Conservation (phyloP, 768 basidiomycete species). For the Russula olivacea region DNA sequence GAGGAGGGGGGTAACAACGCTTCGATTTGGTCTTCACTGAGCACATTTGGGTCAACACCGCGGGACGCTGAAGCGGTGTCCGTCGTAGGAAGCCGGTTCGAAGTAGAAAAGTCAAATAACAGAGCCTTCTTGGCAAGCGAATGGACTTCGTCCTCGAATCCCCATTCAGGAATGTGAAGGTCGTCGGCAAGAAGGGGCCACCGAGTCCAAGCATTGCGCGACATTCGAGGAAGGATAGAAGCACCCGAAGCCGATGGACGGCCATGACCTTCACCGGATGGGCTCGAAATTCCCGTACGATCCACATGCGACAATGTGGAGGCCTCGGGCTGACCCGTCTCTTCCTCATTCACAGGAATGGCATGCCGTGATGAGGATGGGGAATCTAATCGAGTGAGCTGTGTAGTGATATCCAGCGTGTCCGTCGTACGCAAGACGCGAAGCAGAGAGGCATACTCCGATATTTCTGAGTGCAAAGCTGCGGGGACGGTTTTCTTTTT, state of each 20-base stretch:
- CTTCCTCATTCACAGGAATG: slow-evolving; percentile 3
- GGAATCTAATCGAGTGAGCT: slow-evolving; percentile 34
- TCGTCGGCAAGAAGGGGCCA: slow-evolving; percentile 68
- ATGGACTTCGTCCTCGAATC: slow-evolving; percentile 60
- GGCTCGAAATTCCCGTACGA: neutral
- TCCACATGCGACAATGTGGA: slow-evolving; percentile 7
- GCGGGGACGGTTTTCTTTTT: slow-evolving; percentile 43
- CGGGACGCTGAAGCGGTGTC: slow-evolving; percentile 18
- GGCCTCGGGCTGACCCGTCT: slow-evolving; percentile 7
- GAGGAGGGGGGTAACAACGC: slow-evolving; percentile 32
- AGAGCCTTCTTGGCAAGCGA: slow-evolving; percentile 38
- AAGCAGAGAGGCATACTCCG: slow-evolving; percentile 61
- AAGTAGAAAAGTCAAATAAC: slow-evolving; percentile 25
- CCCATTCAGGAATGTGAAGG: slow-evolving; percentile 63
- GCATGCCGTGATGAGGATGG: neutral
- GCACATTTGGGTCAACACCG: neutral
- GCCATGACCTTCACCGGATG: slow-evolving; percentile 7
- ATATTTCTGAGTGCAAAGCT: slow-evolving; percentile 56
- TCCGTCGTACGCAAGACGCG: slow-evolving; percentile 55
- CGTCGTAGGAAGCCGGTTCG: neutral
- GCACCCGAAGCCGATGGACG: neutral
- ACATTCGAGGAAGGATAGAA: slow-evolving; percentile 8
- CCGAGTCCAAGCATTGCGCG: slow-evolving; percentile 57
- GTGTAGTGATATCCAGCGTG: slow-evolving; percentile 52
- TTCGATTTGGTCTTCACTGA: slow-evolving; percentile 29